These are phyloP conservation scores for Penicillium fuscoglaucum DNA, from an alignment of 2,329 filamentous ascomycete species.

Conservation along the genomic window DNA sequence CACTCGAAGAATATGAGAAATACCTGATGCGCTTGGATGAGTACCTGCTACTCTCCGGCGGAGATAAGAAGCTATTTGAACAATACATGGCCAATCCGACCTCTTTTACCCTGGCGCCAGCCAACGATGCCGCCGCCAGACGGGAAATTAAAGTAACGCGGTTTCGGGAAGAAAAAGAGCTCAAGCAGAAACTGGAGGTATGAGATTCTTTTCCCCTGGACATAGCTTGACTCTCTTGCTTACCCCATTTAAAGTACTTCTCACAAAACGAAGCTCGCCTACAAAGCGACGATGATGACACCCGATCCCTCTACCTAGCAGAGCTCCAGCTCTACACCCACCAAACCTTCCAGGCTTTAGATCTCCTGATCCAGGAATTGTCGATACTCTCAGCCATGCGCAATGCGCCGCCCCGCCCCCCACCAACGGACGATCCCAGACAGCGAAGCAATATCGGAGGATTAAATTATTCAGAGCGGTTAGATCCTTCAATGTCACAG, in stretches of 20 bases:
- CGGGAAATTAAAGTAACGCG: constrained; percentile 82
- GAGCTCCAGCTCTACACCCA: constrained; percentile 73
- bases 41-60: constrained; percentile 69
- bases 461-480: constrained; percentile 67
- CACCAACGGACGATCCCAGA: constrained; percentile 39
- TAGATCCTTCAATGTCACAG: constrained; percentile 65
- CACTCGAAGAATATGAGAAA: constrained; percentile 71
- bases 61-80: constrained; percentile 69
- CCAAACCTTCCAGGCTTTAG: constrained; percentile 81
- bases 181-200: constrained; percentile 80
- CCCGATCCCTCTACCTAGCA: constrained; percentile 75
- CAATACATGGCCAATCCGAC: constrained; percentile 70
- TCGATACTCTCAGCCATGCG: constrained; percentile 76
- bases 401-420: constrained; percentile 44
- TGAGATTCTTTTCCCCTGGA: constrained; percentile 12
- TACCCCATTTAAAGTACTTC: constrained; percentile 53
- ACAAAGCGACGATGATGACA: constrained; percentile 79
- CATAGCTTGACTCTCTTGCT: constrained; percentile 33
- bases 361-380: constrained; percentile 79
- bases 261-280: constrained; percentile 59
- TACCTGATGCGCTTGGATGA: constrained; percentile 76
- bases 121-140: constrained; percentile 65
- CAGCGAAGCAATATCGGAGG: constrained; percentile 51
- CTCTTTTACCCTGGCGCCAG: constrained; percentile 71
- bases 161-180: constrained; percentile 79